Evolutionary conservation across 768 basidiomycete species (phyloP), one percentile per base, ranked within the genome.

Genomic region (Lactifluus piperatus): DNA sequence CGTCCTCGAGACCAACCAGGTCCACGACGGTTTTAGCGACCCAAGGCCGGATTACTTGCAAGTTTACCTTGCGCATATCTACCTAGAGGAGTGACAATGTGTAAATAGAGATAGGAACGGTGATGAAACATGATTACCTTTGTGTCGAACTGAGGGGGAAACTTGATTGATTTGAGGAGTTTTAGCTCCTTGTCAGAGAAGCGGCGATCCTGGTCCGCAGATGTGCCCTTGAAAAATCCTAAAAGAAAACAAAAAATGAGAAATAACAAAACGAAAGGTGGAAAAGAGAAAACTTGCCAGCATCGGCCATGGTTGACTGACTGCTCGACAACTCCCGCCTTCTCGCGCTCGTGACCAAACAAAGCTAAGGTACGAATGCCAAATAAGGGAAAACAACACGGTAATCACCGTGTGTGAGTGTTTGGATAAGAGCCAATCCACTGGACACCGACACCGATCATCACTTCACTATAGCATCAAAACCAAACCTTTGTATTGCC

Each of bases 121-220:
- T 0, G 10, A 49, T 5, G n/a, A 48, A 3, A 10, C 1, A 11
- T 2, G 5, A 66, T 47, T 56, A 85, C 88, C 81, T 94, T 97
- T 76, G 87, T 86, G 51, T 91, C 85, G 66, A 94, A 97, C 67
- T 88, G 81, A 0, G 86, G 70, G 7, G 94, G 94, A 69, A 97
- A 97, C 73, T 95, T 94, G 74, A 94, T 87, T 6, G 81, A 68
- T 73, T 89, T 93, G 65, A 95, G 82, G 34, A 94, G 79, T 67
- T 92, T 92, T 53, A 86, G 74, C 74, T 95, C 93, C 76, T 97
- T 97, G 81, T 97, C 91, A 29, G 89, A 89, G 73, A 97, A 97
- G 51, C 94, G 83, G 65, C 88, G 83, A 71, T 94, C 91, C 72
- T 94, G 89, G 76, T 91, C 90, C 32, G 88, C 86, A 64, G 88